Conservation (phyloP, 2,329 filamentous ascomycete genomes). For the Arthroderma sp. region DNA sequence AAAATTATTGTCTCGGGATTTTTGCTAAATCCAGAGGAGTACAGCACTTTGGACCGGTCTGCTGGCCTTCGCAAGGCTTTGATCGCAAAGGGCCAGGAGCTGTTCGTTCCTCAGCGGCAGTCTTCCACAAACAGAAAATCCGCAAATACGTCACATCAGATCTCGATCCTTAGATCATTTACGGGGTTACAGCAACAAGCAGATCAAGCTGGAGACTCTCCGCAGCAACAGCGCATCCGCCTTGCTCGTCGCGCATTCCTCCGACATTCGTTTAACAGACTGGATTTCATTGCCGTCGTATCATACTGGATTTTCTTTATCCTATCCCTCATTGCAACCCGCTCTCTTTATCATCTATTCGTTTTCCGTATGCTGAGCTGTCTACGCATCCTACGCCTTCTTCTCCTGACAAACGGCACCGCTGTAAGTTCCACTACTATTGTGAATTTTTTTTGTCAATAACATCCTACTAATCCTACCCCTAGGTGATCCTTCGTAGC, state of each 20-base stretch:
- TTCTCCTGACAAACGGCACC: conserved; percentile 85
- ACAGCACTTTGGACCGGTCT: conserved; percentile 75
- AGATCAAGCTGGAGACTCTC: conserved; percentile 45
- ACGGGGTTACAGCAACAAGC: conserved; percentile 56
- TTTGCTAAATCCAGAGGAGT: conserved; percentile 77
- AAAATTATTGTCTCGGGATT: conserved; percentile 89
- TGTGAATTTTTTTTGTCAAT: background rate
- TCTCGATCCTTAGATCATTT: conserved; percentile 60
- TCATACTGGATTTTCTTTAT: conserved; percentile 87
- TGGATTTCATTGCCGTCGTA: conserved; percentile 90
- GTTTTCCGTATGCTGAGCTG: conserved; percentile 96
- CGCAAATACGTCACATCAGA: conserved; percentile 25
- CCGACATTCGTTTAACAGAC: conserved; percentile 85
- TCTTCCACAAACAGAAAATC: conserved; percentile 42
- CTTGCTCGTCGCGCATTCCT: conserved; percentile 85
- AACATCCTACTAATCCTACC: conserved; percentile 10
- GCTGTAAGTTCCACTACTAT: conserved; percentile 45
- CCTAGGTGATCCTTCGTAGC: conserved; percentile 78
- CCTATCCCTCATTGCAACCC: conserved; percentile 56
- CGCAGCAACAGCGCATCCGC: conserved; percentile 70
- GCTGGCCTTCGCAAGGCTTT: conserved; percentile 62
- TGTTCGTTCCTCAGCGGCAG: conserved; percentile 72
- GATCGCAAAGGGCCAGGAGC: conserved; percentile 57
- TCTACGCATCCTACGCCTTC: conserved; percentile 77
- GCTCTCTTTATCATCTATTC: conserved; percentile 60